These are phyloP conservation scores for Botrytis sinoallii DNA, from an alignment of 2,329 filamentous ascomycete species.

Conservation along the genomic window DNA sequence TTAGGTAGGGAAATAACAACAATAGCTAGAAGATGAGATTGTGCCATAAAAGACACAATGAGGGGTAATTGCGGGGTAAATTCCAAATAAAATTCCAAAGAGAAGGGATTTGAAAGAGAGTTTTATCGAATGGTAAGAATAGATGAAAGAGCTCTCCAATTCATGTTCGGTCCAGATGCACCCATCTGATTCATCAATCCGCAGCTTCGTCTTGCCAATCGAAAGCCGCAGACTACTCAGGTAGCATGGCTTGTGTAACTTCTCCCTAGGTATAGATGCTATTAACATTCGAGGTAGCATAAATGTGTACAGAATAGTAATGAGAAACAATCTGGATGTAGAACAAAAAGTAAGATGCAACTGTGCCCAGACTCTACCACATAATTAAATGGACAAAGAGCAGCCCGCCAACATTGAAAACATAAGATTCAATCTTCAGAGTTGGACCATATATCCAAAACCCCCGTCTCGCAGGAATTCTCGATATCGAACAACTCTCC, in stretches of 20 bases:
- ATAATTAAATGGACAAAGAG: background rate
- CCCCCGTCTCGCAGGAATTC: too few relatives aligned
- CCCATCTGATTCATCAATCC: background rate
- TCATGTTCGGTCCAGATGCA: background rate
- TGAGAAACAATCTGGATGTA: background rate
- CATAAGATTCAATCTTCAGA: background rate
- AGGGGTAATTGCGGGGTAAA: background rate
- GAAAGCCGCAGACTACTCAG: too few relatives aligned
- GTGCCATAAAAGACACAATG: background rate
- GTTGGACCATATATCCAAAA: background rate
- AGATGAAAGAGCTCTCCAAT: background rate
- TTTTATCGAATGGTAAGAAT: background rate
- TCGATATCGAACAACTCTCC: background rate
- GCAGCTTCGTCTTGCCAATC: background rate
- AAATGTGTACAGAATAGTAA: background rate
- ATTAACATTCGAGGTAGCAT: background rate
- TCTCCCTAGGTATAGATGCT: too few relatives aligned
- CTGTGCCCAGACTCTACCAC: background rate
- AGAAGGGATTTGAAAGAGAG: background rate
- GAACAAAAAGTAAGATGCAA: background rate
- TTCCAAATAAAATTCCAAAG: background rate
- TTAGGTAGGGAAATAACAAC: background rate
- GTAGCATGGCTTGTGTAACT: background rate
- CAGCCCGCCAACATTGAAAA: background rate
- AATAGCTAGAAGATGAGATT: background rate